Conservation (phyloP, 495 filamentous ascomycete species). For the Staphylotrichum longicolle region DNA sequence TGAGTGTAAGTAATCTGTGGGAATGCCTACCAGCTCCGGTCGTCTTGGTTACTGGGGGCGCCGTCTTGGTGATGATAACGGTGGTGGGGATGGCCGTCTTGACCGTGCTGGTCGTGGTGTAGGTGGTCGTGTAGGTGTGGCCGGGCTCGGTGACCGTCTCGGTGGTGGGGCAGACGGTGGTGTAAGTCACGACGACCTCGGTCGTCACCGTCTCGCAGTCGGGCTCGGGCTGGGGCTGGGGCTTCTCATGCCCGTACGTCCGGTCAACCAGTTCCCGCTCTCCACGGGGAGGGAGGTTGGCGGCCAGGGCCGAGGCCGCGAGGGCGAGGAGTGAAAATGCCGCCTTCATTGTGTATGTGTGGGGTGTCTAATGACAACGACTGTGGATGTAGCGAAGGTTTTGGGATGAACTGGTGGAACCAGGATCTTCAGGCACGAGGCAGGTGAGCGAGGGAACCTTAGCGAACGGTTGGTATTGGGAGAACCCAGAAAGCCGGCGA, state of each 20-base stretch:
- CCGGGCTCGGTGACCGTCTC: slow-evolving; percentile 40
- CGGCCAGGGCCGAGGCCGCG: slow-evolving; percentile 41
- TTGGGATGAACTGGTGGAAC: slow-evolving; percentile 13
- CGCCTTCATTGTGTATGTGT: slow-evolving; percentile 41
- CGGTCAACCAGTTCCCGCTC: neutral
- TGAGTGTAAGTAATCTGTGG: too few relatives aligned
- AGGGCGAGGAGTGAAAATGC: slow-evolving; percentile 41
- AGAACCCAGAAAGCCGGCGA: slow-evolving; percentile 19
- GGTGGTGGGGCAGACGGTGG: slow-evolving; percentile 43
- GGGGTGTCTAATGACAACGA: slow-evolving; percentile 20
- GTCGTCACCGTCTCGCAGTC: slow-evolving; percentile 36
- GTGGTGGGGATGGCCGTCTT: slow-evolving; percentile 31
- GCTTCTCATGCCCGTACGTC: slow-evolving; percentile 10
- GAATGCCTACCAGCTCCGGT: slow-evolving; percentile 14
- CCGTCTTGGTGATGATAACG: slow-evolving; percentile 27
- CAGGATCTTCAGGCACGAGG: slow-evolving; percentile 18
- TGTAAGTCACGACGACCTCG: slow-evolving; percentile 43
- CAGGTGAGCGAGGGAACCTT: slow-evolving; percentile 39
- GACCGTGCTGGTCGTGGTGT: slow-evolving; percentile 46
- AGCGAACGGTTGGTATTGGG: slow-evolving; percentile 46
- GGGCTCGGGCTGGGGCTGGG: slow-evolving; percentile 17
- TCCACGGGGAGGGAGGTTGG: slow-evolving; percentile 23
- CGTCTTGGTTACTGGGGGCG: slow-evolving; percentile 29
- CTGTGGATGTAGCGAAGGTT: slow-evolving; percentile 29
- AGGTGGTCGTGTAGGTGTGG: slow-evolving; percentile 43